A percentile compares a stretch with the other conserved stretches of the same genome.
phyloP scores from a whole-genome alignment of 208 protist species.

The Porcisia deanei region DNA sequence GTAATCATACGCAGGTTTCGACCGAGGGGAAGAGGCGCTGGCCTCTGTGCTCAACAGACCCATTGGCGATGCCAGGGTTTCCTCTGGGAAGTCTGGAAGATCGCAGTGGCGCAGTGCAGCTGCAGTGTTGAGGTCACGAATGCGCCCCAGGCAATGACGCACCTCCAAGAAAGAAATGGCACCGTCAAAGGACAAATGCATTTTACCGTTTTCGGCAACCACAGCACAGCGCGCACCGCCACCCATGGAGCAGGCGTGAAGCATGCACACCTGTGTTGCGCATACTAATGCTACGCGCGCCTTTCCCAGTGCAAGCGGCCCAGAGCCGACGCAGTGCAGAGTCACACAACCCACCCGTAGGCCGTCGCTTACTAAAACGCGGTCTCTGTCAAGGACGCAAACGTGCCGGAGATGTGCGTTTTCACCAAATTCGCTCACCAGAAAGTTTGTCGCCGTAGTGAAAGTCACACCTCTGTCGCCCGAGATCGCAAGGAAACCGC shows the following conservation, averaged over 20 bases:
- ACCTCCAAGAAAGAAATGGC: constrained; percentile 54
- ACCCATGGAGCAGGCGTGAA: constrained; percentile 14
- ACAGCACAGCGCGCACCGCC: constrained; percentile 32
- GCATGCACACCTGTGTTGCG: constrained; percentile 20
- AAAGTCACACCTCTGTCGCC: constrained; percentile 70
- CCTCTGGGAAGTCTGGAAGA: constrained; percentile 24
- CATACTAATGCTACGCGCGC: constrained; percentile 30
- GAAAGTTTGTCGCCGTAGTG: constrained; percentile 18
- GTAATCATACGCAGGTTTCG: constrained; percentile 31
- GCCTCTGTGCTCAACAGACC: not conserved
- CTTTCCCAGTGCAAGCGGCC: constrained; percentile 12
- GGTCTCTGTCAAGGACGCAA: constrained; percentile 20
- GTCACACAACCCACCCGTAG: constrained; percentile 7
- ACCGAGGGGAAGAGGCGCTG: not conserved
- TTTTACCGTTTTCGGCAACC: constrained; percentile 42
- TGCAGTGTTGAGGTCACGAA: constrained; percentile 47
- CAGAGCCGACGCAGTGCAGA: constrained; percentile 7
- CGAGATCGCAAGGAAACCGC: constrained; percentile 63
- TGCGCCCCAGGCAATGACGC: constrained; percentile 58
- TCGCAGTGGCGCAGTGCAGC: constrained; percentile 24
- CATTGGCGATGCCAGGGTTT: not conserved
- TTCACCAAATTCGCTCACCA: not conserved
- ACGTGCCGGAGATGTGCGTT: constrained; percentile 17
- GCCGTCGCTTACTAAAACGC: constrained; percentile 23
- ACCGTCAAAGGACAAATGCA: constrained; percentile 70